Evolutionary conservation across 768 basidiomycete species (phyloP), one percentile per base, ranked within the genome.

Genomic region (Fistulinella prunicolor): DNA sequence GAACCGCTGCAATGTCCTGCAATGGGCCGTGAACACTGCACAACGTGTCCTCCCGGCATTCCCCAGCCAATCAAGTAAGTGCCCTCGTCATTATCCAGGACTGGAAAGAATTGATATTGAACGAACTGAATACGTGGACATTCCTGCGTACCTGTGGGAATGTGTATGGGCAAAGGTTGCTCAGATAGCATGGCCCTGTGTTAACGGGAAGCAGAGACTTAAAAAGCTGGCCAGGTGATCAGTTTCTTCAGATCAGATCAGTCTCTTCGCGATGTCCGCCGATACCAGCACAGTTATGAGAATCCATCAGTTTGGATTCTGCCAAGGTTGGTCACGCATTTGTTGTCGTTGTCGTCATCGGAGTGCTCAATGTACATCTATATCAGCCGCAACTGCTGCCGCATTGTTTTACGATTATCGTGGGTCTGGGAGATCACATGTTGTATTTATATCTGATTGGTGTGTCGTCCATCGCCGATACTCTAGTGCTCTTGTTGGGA

Each of bases 331-430:
- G 57, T 28, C 16, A 12, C 30, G 12, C 10, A 22, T 38, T 22
- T 14, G 5, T 6, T 23, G 19, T n/a, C 16, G 28, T 16, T 10
- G 21, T n/a, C n/a, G 12, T 30, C 21, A 0, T 43, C 16, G 3
- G 8, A 16, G 9, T 0, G 4, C 44, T 48, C 3, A 48, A 9
- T 10, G 9, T 13, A 46, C n/a, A 10, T 12, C 24, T 6, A 32
- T 43, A 14, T 32, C 28, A 59, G 50, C 42, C 19, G 58, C 58
- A 9, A 16, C 44, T 23, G 37, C 28, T 17, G 19, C 54, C 1
- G 57, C 46, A 17, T 23, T 59, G 16, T 4, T 53, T 17, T 59
- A 56, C 30, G 57, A 59, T 47, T 53, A 49, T 36, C 2, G 57
- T 59, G 22, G 2, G 57, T 56, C 20, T 19, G 12, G n/a, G 8